Percentiles rank a stretch among this genome's conserved stretches.
Evolutionary conservation across 306 rosid species (phyloP).

Genomic region (Morella rubra): DNA sequence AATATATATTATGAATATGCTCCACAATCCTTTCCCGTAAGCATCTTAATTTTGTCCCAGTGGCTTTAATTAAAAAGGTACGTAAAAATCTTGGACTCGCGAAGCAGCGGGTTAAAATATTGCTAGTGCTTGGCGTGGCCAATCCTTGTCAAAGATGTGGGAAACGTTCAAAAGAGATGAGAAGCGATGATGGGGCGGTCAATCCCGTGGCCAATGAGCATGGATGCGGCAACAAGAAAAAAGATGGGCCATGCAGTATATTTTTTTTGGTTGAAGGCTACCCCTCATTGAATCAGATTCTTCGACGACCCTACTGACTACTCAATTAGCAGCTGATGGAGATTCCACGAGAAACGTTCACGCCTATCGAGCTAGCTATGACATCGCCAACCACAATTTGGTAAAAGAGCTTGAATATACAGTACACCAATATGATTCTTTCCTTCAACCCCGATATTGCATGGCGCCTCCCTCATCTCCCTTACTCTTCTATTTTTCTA

Average conservation of each 20-base stretch:
- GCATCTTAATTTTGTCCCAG: not conserved
- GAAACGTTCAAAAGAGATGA: slow-evolving; percentile 12
- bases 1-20: too few species aligned
- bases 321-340: slow-evolving; percentile 5
- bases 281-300: slow-evolving; percentile 42
- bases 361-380: not conserved
- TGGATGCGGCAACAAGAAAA: slow-evolving; percentile 53
- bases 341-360: slow-evolving; percentile 14
- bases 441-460: not conserved
- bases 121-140: not conserved
- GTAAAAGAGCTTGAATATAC: not conserved
- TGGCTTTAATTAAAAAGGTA: not conserved
- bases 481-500: not conserved
- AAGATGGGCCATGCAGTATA: slow-evolving; percentile 31
- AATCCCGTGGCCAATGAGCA: slow-evolving; percentile 31
- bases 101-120: not conserved
- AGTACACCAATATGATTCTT: not conserved
- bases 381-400: not conserved
- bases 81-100: not conserved
- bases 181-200: slow-evolving; percentile 32
- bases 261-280: slow-evolving; percentile 33
- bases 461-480: not conserved
- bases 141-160: slow-evolving; percentile 26
- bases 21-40: too few species aligned
- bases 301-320: slow-evolving; percentile 19